phyloP scores from a whole-genome alignment of 345 rosid species.

The Lepidium didymum region DNA sequence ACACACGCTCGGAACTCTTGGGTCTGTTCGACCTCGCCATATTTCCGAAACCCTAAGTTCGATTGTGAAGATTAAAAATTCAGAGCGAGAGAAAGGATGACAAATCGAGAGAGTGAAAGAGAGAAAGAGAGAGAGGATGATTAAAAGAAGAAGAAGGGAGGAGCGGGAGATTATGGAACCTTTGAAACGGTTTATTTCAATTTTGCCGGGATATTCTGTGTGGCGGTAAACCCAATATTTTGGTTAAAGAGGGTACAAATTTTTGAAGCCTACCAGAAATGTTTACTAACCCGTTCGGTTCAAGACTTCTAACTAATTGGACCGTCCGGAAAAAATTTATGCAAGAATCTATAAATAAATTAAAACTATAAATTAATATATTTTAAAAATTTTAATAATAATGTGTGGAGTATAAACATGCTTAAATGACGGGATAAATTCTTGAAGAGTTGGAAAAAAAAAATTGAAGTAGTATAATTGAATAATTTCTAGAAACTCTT shows the following conservation, averaged over 20 bases:
- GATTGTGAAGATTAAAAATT: not conserved
- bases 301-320: not conserved
- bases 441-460: too few relatives aligned
- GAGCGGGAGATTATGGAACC: slow-evolving; percentile 20
- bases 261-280: not conserved
- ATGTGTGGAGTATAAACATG: too few relatives aligned
- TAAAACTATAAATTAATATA: too few relatives aligned
- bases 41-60: not conserved
- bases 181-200: slow-evolving; percentile 12
- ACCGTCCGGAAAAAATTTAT: not conserved
- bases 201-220: slow-evolving; percentile 20
- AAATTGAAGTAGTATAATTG: too few relatives aligned
- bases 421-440: too few relatives aligned
- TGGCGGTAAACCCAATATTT: slow-evolving; percentile 13
- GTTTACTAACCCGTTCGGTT: not conserved
- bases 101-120: not conserved
- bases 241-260: not conserved
- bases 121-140: not conserved
- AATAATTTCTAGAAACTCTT: too few relatives aligned
- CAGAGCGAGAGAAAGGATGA: not conserved
- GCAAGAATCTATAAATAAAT: too few relatives aligned
- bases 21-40: slow-evolving; percentile 61
- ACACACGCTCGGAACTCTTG: slow-evolving; percentile 32
- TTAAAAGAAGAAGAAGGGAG: not conserved
- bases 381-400: too few relatives aligned